Conservation (phyloP, 805 yeast species). For the Yarrowia alimentaria region DNA sequence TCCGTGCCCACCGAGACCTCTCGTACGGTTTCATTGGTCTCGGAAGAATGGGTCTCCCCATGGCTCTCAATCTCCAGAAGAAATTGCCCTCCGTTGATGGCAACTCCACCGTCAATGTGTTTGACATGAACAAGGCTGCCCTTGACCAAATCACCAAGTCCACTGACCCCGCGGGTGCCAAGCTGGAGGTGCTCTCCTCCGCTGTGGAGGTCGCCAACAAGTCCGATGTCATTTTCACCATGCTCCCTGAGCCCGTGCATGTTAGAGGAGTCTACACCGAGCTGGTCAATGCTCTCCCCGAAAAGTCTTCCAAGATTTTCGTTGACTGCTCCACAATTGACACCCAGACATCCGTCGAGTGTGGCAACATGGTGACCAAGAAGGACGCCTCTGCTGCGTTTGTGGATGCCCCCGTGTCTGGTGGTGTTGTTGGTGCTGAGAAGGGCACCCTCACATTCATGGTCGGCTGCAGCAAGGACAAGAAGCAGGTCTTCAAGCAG, state of each 20-base stretch:
- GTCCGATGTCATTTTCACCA: conserved; percentile 45
- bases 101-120: conserved; percentile 39
- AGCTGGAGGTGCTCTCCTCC: conserved; percentile 31
- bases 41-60: conserved; percentile 57
- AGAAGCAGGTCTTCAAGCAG: conserved; percentile 2
- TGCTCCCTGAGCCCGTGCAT: conserved; percentile 57
- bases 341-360: conserved; percentile 47
- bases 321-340: conserved; percentile 56
- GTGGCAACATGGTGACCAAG: conserved; percentile 44
- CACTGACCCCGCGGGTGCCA: conserved; percentile 36
- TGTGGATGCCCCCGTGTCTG: conserved; percentile 57
- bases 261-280: conserved; percentile 46
- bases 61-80: conserved; percentile 50
- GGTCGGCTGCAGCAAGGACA: conserved; percentile 46
- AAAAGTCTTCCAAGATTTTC: conserved; percentile 37
- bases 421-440: conserved; percentile 55
- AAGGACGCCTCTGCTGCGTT: conserved; percentile 42
- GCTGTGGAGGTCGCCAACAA: conserved; percentile 34
- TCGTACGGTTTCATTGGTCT: conserved; percentile 55
- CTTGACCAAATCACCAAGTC: conserved; percentile 34
- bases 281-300: conserved; percentile 40
- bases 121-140: conserved; percentile 44
- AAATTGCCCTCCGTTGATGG: conserved; percentile 44
- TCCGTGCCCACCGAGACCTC: conserved; percentile 12
- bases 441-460: conserved; percentile 53